These are phyloP conservation scores for Yamadazyma scolyti DNA, from an alignment of 805 yeast species.

Conservation along the genomic window DNA sequence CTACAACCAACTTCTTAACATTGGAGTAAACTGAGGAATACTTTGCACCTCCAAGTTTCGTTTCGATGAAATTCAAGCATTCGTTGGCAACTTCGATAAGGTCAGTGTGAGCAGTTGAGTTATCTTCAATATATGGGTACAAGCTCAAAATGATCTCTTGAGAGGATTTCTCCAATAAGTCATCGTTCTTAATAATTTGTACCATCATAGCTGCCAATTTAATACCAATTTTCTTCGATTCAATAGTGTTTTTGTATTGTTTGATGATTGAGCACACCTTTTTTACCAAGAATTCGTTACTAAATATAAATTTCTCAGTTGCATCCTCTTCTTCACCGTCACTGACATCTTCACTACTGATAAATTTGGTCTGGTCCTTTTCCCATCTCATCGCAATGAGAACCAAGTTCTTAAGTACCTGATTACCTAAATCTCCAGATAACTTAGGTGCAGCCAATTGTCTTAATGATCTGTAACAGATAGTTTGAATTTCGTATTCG, in stretches of 20 bases:
- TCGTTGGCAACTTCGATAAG: slow-evolving; percentile 54
- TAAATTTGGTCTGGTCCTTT: slow-evolving; percentile 32
- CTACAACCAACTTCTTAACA: slow-evolving; percentile 58
- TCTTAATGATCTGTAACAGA: slow-evolving; percentile 65
- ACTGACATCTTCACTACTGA: slow-evolving; percentile 5
- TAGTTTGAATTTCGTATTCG: slow-evolving; percentile 55
- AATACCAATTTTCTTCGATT: slow-evolving; percentile 64
- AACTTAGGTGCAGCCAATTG: slow-evolving; percentile 80
- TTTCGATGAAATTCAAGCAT: slow-evolving; percentile 63
- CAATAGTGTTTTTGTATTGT: slow-evolving; percentile 49
- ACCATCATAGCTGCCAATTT: slow-evolving; percentile 65
- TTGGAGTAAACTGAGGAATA: slow-evolving; percentile 58
- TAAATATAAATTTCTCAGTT: slow-evolving; percentile 21
- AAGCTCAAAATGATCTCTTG: slow-evolving; percentile 54
- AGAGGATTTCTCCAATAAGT: slow-evolving; percentile 39
- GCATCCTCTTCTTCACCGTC: neutral
- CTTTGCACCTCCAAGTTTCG: slow-evolving; percentile 66
- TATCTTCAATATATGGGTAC: slow-evolving; percentile 45
- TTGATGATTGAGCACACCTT: slow-evolving; percentile 62
- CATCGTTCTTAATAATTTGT: slow-evolving; percentile 42
- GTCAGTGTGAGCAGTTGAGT: slow-evolving; percentile 44
- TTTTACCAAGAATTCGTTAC: slow-evolving; percentile 59
- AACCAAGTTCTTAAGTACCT: slow-evolving; percentile 65
- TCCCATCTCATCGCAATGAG: slow-evolving; percentile 63
- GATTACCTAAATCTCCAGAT: slow-evolving; percentile 57